Evolutionary conservation across 2,329 filamentous ascomycete genomes (phyloP), one percentile per base, ranked within the genome.

Genomic region (Penicillium glabrum): DNA sequence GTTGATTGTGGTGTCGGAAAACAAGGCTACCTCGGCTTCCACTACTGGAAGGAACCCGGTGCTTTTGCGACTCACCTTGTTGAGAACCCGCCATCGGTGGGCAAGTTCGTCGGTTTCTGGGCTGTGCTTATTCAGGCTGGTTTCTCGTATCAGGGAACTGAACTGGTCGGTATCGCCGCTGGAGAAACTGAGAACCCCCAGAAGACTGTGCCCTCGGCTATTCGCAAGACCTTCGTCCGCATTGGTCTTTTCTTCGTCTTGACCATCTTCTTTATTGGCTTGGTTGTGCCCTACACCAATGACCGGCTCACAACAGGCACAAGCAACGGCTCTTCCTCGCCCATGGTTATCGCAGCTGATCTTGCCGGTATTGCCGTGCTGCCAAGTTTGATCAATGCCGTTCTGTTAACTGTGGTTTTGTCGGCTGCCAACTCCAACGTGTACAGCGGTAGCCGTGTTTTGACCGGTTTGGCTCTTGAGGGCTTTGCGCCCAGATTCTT

Each of bases 21-120:
- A n/a, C 80, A 90, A 60, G 87, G 87, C n/a, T 87, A 89, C 66
- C 79, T 92, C 41, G 89, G 89, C 39, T 92, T 92, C 75, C 79
- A 82, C 59, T 87, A 89, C 73, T 92, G 88, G 88, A 72, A 77
- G 8, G 69, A 82, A n/a, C 89, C 88, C 0, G 89, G 89, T 4
- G 83, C 89, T 0, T 91, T 91, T 66, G 83, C 82, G 14, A 81
- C 83, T 5, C 84, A 86, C 64, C 74, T 89, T 23, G 78, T 85
- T 10, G 85, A 87, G 0, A 83, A 83, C 3, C 61, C 70, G 0
- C 84, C 82, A 3, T 62, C 70, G 0, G 83, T 80, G 71, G 88
- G 86, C 19, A 79, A 80, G 44, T 90, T 91, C 67, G 77, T 90
- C 9, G 84, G 83, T 9, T 85, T 85, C 63, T 87, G 75, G 73